Evolutionary conservation across 805 yeast species (phyloP).

Genomic region (Candida lessepsii): DNA sequence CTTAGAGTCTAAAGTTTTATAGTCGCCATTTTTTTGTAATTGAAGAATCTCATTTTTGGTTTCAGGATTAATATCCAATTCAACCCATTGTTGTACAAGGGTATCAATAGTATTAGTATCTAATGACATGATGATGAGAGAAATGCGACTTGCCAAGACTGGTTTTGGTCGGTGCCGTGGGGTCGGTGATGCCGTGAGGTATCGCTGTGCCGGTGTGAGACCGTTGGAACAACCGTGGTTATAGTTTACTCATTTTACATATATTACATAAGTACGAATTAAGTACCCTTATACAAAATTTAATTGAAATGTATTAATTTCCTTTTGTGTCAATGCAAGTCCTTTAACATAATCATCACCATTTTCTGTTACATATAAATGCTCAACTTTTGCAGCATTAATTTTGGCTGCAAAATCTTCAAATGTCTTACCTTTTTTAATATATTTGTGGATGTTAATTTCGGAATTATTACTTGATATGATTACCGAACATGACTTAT

Average conservation of each 20-base stretch:
- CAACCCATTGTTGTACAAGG: constrained; percentile 36
- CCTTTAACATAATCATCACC: neutral
- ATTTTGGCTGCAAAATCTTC: constrained; percentile 4
- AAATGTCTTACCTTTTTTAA: constrained; percentile 38
- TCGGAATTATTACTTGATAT: constrained; percentile 20
- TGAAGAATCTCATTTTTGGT: constrained; percentile 56
- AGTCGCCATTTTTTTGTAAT: constrained; percentile 38
- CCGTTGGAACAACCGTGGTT: too few relatives aligned
- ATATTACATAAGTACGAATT: neutral
- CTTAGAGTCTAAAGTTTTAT: constrained; percentile 48
- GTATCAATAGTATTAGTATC: constrained; percentile 15
- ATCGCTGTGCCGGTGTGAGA: too few relatives aligned
- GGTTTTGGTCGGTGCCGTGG: too few relatives aligned
- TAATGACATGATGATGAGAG: neutral
- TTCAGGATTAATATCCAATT: constrained; percentile 35
- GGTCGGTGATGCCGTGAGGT: too few relatives aligned
- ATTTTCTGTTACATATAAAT: constrained; percentile 1
- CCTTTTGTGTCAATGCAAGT: neutral
- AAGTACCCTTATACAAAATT: neutral
- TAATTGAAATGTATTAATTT: neutral
- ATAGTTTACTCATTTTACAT: neutral
- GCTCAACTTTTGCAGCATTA: neutral
- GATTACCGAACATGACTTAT: constrained; percentile 36
- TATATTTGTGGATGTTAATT: constrained; percentile 33
- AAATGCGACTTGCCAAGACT: too few relatives aligned